phyloP scores from a whole-genome alignment of 345 rosid species.

The Fremontodendron californicum region DNA sequence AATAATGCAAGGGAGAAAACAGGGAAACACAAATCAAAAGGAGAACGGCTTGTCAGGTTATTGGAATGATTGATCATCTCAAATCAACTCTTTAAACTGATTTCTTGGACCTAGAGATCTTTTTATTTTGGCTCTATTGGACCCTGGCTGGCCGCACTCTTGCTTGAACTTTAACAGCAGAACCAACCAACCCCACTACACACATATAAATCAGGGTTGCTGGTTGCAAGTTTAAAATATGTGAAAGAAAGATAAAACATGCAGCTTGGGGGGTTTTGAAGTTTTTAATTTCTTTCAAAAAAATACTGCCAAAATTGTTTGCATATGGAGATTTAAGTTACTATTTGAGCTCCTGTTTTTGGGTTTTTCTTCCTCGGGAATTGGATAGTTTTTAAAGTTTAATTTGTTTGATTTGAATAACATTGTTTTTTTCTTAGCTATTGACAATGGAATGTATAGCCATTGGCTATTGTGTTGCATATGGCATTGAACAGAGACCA shows the following conservation, averaged over 20 bases:
- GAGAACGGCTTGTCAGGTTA: background rate
- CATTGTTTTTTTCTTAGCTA: background rate
- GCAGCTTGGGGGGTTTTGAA: background rate
- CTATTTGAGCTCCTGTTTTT: background rate
- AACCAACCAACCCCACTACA: no score
- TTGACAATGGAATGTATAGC: background rate
- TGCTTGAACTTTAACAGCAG: no score
- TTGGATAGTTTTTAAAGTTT: no score
- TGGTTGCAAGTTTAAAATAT: no score
- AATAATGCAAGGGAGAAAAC: background rate
- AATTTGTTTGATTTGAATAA: background rate
- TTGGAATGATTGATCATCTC: background rate
- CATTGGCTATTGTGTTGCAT: background rate
- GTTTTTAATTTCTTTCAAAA: background rate
- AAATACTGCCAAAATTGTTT: background rate
- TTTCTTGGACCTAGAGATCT: conserved; percentile 13
- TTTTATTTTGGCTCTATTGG: background rate
- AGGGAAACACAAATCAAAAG: background rate
- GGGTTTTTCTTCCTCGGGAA: background rate
- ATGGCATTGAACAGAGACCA: background rate
- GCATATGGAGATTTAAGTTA: background rate
- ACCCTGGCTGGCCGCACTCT: no score
- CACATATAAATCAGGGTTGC: no score
- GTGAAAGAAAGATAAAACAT: background rate
- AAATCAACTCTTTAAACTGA: conserved; percentile 13